Percentiles rank a stretch among this genome's conserved stretches.
Evolutionary conservation across 192 early-diverging fungal genomes (phyloP).

Genomic region (Coemansia sp.): DNA sequence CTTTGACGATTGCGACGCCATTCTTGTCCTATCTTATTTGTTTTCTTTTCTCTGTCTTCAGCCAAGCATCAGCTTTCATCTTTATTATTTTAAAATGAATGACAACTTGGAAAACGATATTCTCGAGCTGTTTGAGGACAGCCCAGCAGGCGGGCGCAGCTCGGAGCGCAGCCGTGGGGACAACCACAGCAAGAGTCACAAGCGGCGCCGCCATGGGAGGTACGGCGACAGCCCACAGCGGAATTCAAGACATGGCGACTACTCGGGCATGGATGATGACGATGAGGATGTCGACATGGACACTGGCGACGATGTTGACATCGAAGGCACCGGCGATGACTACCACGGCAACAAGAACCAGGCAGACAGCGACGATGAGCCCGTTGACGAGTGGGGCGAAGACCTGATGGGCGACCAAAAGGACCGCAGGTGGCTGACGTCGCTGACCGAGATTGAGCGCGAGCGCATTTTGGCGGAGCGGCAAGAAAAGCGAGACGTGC

Average conservation of each 20-base stretch:
- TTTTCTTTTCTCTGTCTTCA: too few relatives aligned
- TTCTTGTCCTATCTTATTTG: too few relatives aligned
- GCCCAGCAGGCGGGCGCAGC: slow-evolving; percentile 13
- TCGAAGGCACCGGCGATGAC: slow-evolving; percentile 43
- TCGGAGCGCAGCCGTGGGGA: slow-evolving; percentile 23
- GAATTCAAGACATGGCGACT: slow-evolving; percentile 23
- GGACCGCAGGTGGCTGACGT: slow-evolving; percentile 57
- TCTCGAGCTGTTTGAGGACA: slow-evolving; percentile 46
- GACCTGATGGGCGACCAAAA: slow-evolving; percentile 72
- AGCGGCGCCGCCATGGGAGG: slow-evolving; percentile 22
- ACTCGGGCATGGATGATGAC: slow-evolving; percentile 25
- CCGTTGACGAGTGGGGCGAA: slow-evolving; percentile 67
- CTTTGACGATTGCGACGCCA: not conserved
- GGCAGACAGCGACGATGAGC: slow-evolving; percentile 59
- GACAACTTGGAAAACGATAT: slow-evolving; percentile 50
- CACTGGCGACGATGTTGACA: slow-evolving; percentile 29
- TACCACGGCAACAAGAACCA: too few relatives aligned
- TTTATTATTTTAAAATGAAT: slow-evolving; percentile 5
- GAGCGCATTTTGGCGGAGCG: slow-evolving; percentile 76
- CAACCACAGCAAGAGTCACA: slow-evolving; percentile 16
- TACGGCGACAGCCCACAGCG: slow-evolving; percentile 24
- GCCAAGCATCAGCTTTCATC: too few relatives aligned
- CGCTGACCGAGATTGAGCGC: slow-evolving; percentile 70
- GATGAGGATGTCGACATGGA: slow-evolving; percentile 38
- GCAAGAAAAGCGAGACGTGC: slow-evolving; percentile 57